Conservation (phyloP, 768 basidiomycete genomes). For the Collybia nuda region DNA sequence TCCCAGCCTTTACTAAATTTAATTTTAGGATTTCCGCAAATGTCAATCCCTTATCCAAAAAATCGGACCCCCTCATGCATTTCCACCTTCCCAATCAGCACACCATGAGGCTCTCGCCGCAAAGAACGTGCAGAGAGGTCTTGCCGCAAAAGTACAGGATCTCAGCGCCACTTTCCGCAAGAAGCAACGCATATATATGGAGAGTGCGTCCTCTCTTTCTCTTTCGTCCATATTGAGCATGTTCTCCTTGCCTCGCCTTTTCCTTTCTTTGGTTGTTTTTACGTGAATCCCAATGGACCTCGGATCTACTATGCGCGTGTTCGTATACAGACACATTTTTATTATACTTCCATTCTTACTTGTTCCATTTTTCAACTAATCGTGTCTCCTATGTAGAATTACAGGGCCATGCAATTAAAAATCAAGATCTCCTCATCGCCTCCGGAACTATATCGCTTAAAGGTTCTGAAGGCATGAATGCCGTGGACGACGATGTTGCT, state of each 20-base stretch:
- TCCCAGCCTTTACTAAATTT: constrained; percentile 43
- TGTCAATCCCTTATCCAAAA: constrained; percentile 71
- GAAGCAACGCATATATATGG: constrained; percentile 98
- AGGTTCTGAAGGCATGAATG: constrained; percentile 80
- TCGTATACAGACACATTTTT: not conserved
- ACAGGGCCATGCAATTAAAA: constrained; percentile 97
- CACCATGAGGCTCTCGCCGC: constrained; percentile 63
- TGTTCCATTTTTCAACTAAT: constrained; percentile 10
- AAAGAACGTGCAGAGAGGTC: constrained; percentile 92
- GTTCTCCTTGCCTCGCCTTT: not conserved
- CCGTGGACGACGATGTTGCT: constrained; percentile 87
- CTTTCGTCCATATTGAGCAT: not conserved
- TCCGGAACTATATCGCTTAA: constrained; percentile 80
- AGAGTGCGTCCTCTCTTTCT: constrained; percentile 65
- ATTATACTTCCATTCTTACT: constrained; percentile 14
- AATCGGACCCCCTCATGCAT: constrained; percentile 65
- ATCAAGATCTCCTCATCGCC: constrained; percentile 90
- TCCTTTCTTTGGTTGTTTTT: constrained; percentile 9
- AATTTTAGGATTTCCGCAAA: constrained; percentile 61
- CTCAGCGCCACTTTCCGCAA: constrained; percentile 90
- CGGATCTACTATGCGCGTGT: constrained; percentile 13
- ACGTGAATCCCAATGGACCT: not conserved
- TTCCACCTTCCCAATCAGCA: constrained; percentile 53
- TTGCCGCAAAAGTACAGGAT: constrained; percentile 96
- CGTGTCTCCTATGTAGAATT: constrained; percentile 47